These are phyloP conservation scores for Colletotrichum tropicicola DNA, from an alignment of 2,329 filamentous ascomycete genomes.

Conservation along the genomic window DNA sequence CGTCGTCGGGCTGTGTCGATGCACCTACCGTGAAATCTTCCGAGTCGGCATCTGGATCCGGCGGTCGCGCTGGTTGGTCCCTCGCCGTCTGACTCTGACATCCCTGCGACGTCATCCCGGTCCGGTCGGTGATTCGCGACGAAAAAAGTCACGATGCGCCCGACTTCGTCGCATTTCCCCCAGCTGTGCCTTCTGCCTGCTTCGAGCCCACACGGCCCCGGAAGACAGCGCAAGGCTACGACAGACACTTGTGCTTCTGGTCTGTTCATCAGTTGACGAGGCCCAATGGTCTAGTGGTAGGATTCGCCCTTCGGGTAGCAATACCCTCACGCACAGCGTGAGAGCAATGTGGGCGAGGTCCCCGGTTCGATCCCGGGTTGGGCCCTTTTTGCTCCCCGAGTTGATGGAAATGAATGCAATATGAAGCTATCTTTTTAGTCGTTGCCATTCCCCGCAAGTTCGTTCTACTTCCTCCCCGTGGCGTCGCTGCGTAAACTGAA, in stretches of 20 bases:
- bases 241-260: not conserved
- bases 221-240: not conserved
- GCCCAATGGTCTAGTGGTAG: slow-evolving; percentile 29
- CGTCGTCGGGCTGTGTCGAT: too few species aligned
- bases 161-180: not conserved
- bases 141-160: not conserved
- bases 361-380: slow-evolving; percentile 27
- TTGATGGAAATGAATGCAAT: too few species aligned
- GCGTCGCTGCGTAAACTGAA: too few species aligned
- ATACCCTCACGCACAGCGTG: slow-evolving; percentile 7
- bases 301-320: slow-evolving; percentile 28
- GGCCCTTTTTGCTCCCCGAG: slow-evolving; percentile 13
- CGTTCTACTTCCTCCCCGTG: too few species aligned
- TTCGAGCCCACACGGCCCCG: not conserved
- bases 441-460: too few species aligned
- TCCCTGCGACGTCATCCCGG: not conserved
- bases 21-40: not conserved
- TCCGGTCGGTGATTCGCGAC: not conserved
- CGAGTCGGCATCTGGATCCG: slow-evolving; percentile 5
- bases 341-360: slow-evolving; percentile 23
- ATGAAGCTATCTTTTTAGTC: too few species aligned
- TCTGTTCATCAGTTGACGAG: not conserved
- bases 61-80: not conserved
- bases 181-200: too few species aligned
- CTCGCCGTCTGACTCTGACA: not conserved